phyloP scores from a whole-genome alignment of 2,329 filamentous ascomycete species.

The Sporothrix protearum region DNA sequence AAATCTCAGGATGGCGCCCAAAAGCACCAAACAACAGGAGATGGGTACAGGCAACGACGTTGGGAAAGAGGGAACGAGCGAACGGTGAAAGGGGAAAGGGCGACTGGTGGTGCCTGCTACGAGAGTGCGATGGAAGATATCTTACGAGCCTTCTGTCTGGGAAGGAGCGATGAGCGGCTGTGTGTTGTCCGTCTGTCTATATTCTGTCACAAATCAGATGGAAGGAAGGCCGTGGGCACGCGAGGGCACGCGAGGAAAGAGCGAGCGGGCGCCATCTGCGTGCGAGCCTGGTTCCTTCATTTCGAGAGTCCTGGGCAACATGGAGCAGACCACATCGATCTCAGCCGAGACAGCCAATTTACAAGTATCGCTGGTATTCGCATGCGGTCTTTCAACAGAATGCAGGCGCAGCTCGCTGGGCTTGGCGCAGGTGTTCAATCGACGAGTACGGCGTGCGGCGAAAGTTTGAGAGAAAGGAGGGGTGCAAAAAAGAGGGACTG shows the following conservation, averaged over 20 bases:
- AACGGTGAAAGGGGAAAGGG: not conserved
- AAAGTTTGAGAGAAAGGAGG: not conserved
- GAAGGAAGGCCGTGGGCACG: not conserved
- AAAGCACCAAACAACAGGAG: not conserved
- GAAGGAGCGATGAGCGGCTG: not conserved
- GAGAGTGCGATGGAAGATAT: not conserved
- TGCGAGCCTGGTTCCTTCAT: conserved; percentile 11
- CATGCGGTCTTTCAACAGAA: too few species aligned
- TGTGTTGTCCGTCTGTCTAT: not conserved
- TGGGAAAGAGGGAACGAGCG: not conserved
- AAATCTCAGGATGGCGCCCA: not conserved
- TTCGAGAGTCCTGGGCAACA: not conserved
- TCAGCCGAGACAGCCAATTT: not conserved
- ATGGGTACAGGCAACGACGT: not conserved
- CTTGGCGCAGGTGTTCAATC: conserved; percentile 11
- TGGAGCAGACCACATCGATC: not conserved
- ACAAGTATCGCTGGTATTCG: not conserved
- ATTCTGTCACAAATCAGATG: conserved; percentile 17
- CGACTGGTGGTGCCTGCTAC: not conserved
- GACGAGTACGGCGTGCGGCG: not conserved
- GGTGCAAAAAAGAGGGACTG: not conserved
- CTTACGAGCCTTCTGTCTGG: not conserved
- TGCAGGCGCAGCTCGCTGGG: not conserved
- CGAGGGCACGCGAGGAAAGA: conserved; percentile 4
- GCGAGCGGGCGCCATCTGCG: not conserved